Base-by-base conservation (phyloP, 1,284 basidiomycete genomes). In the Ustilago trichophora region DNA sequence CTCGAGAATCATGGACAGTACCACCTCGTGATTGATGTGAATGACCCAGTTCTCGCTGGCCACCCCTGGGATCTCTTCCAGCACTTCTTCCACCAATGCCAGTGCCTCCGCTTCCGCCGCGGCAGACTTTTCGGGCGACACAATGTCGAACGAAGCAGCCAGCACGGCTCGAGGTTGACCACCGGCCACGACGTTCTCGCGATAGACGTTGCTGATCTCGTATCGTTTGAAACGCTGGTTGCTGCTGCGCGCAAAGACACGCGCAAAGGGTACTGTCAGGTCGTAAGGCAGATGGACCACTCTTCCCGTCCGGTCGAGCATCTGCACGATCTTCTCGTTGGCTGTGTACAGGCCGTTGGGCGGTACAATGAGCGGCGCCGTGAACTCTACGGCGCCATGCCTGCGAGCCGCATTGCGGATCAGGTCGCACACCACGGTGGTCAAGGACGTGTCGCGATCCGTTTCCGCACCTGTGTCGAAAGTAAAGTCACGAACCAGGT, bases 341-440 rank as follows among this genome's bases (percentile, higher is more conserved):
- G 93, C 91, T n/a, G 93, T 85, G 72, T 93, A 88, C 2, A 88
- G 83, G 0, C 83, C 82, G 21, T 83, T 84, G 22, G 84, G 84
- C 0, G 93, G 94, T 73, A 93, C 87, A 5, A 97, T 84, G 13
- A 95, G 83, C 0, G 92, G 90, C 0, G 92, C 88, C 66, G 91
- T 89, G 79, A 89, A 87, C 70, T 93, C 88, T 3, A 96, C 88
- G 0, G 94, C 93, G 6, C 94, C 94, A 73, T 94, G 93, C 2
- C 94, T 84, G 40, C 89, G 87, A 80, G 96, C 93, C 12, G 94
- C 87, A 7, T 88, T 84, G 3, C 87, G 85, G 3, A 96, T 84
- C 19, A 88, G 87, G 52, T 92, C 89, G 60, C 89, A 85, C 4
- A 95, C 91, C 3, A 90, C 88, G 27, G 88, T 87, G 54, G 91